A percentile compares a stretch with the other conserved stretches of the same genome.
Conservation (phyloP, 1,139 yeast genomes). For the Arxiozyma slooffiae region DNA sequence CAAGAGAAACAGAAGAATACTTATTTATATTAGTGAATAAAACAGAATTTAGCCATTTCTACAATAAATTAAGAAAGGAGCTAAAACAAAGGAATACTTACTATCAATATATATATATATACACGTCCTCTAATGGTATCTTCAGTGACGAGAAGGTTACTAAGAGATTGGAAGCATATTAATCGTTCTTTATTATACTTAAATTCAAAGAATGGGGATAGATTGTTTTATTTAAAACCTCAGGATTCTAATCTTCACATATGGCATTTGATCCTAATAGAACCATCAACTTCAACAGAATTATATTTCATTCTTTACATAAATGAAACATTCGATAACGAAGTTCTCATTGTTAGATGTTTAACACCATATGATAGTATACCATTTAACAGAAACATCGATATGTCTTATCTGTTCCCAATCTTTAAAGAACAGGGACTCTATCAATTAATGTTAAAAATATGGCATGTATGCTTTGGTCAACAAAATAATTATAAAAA, state of each 20-base stretch:
- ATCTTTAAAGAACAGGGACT: slow-evolving; percentile 18
- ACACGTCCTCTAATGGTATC: slow-evolving; percentile 11
- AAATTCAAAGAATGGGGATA: slow-evolving; percentile 1
- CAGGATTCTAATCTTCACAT: slow-evolving; percentile 27
- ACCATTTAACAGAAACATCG: slow-evolving; percentile 24
- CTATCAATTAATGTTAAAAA: slow-evolving; percentile 16
- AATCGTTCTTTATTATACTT: slow-evolving; percentile 6
- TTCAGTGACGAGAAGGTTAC: slow-evolving; percentile 19
- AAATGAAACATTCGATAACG: slow-evolving; percentile 10
- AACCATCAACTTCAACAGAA: slow-evolving; percentile 15
- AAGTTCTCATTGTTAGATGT: slow-evolving; percentile 13
- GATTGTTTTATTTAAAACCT: slow-evolving; percentile 19
- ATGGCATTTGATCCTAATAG: slow-evolving; percentile 25
- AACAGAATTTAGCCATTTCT: background rate
- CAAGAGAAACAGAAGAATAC: background rate
- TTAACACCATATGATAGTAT: slow-evolving; percentile 24
- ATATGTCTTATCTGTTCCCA: slow-evolving; percentile 19
- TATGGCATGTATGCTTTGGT: slow-evolving; percentile 16
- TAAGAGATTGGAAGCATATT: slow-evolving; percentile 28
- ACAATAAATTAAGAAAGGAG: background rate
- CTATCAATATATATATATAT: background rate
- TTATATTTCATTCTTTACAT: slow-evolving; percentile 21
- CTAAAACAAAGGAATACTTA: background rate
- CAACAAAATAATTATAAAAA: background rate
- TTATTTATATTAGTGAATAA: background rate